phyloP scores from a whole-genome alignment of 108 stramenopile species.

The Fragilariopsis cylindrus region DNA sequence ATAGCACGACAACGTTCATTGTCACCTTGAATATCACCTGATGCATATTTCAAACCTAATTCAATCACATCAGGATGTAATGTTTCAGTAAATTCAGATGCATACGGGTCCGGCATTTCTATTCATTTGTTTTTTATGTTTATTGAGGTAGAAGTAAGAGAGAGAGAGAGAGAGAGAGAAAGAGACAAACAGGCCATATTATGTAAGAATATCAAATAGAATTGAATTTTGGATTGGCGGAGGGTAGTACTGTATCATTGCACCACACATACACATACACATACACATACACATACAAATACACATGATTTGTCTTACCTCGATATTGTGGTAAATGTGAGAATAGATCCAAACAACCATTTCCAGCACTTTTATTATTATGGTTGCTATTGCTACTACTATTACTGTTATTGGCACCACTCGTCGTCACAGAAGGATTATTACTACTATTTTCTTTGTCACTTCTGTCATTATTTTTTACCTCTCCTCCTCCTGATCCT shows the following conservation, averaged over 20 bases:
- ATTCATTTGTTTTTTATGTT: not conserved
- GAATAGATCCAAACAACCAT: constrained; percentile 75
- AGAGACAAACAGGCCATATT: not conserved
- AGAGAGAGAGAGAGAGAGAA: not conserved
- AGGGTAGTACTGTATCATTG: not conserved
- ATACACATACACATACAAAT: not conserved
- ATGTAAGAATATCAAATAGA: not conserved
- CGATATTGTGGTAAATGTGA: constrained; percentile 86
- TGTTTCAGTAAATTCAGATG: constrained; percentile 36
- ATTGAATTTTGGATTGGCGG: not conserved
- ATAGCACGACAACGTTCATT: constrained; percentile 91
- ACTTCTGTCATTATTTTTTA: too few relatives aligned
- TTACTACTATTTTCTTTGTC: too few relatives aligned
- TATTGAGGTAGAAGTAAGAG: not conserved
- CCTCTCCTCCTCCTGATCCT: not conserved
- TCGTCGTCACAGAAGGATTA: not conserved
- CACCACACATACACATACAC: not conserved
- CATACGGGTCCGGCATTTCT: constrained; percentile 39
- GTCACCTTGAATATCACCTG: constrained; percentile 80
- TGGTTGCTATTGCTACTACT: constrained; percentile 26
- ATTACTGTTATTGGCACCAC: not conserved
- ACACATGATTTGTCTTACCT: constrained; percentile 28
- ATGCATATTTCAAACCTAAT: constrained; percentile 82
- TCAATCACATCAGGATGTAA: constrained; percentile 87
- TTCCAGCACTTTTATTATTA: constrained; percentile 14